Conservation (phyloP, 2,329 filamentous ascomycete species). For the Sarocladium brachiariae region DNA sequence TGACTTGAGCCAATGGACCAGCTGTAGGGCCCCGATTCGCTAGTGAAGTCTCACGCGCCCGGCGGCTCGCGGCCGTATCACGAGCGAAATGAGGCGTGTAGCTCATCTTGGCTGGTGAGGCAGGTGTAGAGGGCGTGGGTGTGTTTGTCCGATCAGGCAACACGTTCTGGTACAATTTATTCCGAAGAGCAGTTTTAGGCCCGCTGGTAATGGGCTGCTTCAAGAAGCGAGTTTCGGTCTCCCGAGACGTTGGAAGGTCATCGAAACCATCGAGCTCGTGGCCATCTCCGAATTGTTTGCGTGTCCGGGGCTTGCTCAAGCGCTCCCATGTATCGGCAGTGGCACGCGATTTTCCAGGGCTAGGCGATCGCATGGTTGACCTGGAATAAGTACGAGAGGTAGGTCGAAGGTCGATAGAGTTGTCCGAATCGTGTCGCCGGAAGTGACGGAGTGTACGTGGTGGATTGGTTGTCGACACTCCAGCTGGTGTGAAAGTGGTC, state of each 20-base stretch:
- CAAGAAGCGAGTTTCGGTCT: constrained; percentile 73
- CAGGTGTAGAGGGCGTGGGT: constrained; percentile 46
- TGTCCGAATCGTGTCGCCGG: constrained; percentile 78
- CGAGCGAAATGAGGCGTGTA: constrained; percentile 56
- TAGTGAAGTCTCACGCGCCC: constrained; percentile 54
- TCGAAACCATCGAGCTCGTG: constrained; percentile 91
- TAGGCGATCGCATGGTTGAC: constrained; percentile 52
- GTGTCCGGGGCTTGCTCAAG: constrained; percentile 59
- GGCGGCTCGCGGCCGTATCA: constrained; percentile 59
- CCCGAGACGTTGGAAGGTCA: constrained; percentile 81
- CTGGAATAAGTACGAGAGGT: constrained; percentile 52
- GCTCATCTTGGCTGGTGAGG: constrained; percentile 50
- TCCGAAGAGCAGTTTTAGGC: constrained; percentile 55
- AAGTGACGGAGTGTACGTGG: constrained; percentile 67
- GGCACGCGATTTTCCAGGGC: constrained; percentile 38
- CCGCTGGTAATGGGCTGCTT: constrained; percentile 69
- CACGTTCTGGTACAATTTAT: constrained; percentile 47
- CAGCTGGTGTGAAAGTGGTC: constrained; percentile 72
- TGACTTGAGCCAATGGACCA: constrained; percentile 47
- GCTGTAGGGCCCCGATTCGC: constrained; percentile 51
- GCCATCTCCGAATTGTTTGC: constrained; percentile 72
- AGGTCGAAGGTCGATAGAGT: constrained; percentile 51
- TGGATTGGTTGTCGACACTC: constrained; percentile 68
- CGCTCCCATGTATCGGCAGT: constrained; percentile 54
- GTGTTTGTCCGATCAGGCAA: constrained; percentile 47